A percentile compares a stretch with the other conserved stretches of the same genome.
Conservation (phyloP, 208 protist genomes). For the Acanthamoeba healyi region DNA sequence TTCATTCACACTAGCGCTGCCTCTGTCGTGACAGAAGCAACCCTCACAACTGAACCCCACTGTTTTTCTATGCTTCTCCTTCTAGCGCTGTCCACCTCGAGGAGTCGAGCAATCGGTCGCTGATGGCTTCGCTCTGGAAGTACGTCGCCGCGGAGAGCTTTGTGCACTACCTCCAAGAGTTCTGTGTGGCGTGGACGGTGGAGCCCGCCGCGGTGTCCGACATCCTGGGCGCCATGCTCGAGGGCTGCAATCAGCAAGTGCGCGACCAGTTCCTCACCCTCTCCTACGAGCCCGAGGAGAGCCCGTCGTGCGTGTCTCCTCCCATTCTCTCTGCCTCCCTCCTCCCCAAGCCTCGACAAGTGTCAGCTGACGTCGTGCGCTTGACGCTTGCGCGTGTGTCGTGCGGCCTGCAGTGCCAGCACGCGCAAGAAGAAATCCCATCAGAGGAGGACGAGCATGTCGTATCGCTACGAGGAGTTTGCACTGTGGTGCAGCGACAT, state of each 20-base stretch:
- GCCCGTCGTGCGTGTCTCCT: not conserved
- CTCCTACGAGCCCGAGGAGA: not conserved
- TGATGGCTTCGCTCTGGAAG: slow-evolving; percentile 15
- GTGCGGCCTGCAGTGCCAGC: not conserved
- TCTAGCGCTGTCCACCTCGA: not conserved
- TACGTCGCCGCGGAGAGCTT: not conserved
- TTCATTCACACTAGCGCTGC: not conserved
- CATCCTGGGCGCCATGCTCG: not conserved
- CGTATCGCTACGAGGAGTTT: slow-evolving; percentile 16
- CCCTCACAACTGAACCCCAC: no score
- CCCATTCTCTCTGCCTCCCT: not conserved
- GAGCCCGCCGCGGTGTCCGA: not conserved
- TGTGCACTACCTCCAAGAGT: not conserved
- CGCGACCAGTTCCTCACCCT: slow-evolving; percentile 25
- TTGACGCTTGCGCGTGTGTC: no score
- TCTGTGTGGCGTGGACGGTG: not conserved
- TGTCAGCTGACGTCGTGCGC: no score
- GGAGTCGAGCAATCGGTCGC: not conserved
- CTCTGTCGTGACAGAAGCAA: no score
- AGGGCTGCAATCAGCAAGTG: not conserved
- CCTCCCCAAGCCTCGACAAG: not conserved
- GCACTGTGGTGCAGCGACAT: slow-evolving; percentile 10
- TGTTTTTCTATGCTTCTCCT: not conserved
- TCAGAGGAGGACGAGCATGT: not conserved
- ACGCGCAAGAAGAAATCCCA: slow-evolving; percentile 2